Percentiles rank a stretch among this genome's conserved stretches.
Conservation (phyloP, 768 basidiomycete genomes). For the Tylopilus balloui region DNA sequence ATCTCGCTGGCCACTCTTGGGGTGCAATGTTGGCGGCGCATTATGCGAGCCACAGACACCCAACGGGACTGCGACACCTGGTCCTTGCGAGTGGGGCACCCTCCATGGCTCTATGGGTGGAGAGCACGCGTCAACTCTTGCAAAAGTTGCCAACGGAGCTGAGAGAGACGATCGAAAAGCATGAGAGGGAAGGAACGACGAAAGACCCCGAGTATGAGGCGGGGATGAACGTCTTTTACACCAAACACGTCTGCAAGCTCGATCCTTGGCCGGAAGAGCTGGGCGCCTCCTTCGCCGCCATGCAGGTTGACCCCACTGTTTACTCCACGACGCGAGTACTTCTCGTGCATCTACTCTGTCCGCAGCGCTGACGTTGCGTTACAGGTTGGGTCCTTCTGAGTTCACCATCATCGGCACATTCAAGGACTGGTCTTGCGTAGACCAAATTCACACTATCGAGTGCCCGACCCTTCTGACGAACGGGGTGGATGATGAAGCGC, state of each 20-base stretch:
- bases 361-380: not conserved
- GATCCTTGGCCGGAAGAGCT: slow-evolving; percentile 35
- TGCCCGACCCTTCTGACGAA: slow-evolving; percentile 39
- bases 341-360: not conserved
- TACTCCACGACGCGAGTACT: slow-evolving; percentile 31
- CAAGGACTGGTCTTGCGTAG: slow-evolving; percentile 45
- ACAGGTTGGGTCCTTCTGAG: slow-evolving; percentile 28
- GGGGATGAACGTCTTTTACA: slow-evolving; percentile 27
- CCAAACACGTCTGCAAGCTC: slow-evolving; percentile 34
- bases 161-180: slow-evolving; percentile 26
- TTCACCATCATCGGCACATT: slow-evolving; percentile 39
- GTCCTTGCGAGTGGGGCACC: slow-evolving; percentile 33
- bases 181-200: slow-evolving; percentile 34
- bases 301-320: slow-evolving; percentile 32
- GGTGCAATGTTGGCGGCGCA: slow-evolving; percentile 49
- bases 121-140: slow-evolving; percentile 25
- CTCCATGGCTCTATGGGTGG: slow-evolving; percentile 27
- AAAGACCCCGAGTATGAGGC: slow-evolving; percentile 32
- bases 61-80: slow-evolving; percentile 35
- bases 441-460: slow-evolving; percentile 38
- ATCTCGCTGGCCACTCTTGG: slow-evolving; percentile 55
- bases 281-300: slow-evolving; percentile 18
- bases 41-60: slow-evolving; percentile 37
- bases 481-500: slow-evolving; percentile 36
- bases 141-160: slow-evolving; percentile 26